Evolutionary conservation across 768 basidiomycete genomes (phyloP).

Genomic region (Collybia nuda): DNA sequence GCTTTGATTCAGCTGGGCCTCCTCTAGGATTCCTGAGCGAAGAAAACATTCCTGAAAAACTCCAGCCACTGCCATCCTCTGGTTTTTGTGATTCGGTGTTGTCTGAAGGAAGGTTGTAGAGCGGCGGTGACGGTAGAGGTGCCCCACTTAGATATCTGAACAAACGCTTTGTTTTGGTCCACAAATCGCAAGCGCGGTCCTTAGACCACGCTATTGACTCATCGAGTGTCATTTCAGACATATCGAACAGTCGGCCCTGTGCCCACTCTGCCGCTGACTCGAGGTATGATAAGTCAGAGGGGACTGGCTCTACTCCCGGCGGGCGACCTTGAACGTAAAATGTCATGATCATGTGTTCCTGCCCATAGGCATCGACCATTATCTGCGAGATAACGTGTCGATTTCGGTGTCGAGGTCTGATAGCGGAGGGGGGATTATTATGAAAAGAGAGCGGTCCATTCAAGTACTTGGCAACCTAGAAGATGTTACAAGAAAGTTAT

Average conservation of each 20-base stretch:
- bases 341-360: constrained; percentile 82
- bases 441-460: constrained; percentile 71
- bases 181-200: constrained; percentile 34
- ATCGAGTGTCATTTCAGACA: constrained; percentile 57
- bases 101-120: constrained; percentile 27
- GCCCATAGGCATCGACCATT: constrained; percentile 67
- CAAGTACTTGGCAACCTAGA: constrained; percentile 69
- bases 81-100: constrained; percentile 25
- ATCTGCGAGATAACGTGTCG: constrained; percentile 81
- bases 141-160: constrained; percentile 78
- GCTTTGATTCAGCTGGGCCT: constrained; percentile 23
- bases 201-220: constrained; percentile 50
- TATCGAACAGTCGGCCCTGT: constrained; percentile 30
- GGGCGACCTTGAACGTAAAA: constrained; percentile 74
- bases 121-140: constrained; percentile 35
- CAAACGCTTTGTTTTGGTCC: constrained; percentile 52
- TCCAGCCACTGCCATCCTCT: constrained; percentile 44
- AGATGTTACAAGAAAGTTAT: constrained; percentile 8
- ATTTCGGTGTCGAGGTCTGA: constrained; percentile 79
- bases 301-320: constrained; percentile 31
- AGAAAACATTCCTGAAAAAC: constrained; percentile 67
- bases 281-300: constrained; percentile 42
- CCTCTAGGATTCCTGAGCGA: constrained; percentile 48
- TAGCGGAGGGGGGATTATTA: constrained; percentile 75
- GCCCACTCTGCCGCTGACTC: constrained; percentile 44